phyloP scores from a whole-genome alignment of 805 yeast genomes.

The Yarrowia sp. region DNA sequence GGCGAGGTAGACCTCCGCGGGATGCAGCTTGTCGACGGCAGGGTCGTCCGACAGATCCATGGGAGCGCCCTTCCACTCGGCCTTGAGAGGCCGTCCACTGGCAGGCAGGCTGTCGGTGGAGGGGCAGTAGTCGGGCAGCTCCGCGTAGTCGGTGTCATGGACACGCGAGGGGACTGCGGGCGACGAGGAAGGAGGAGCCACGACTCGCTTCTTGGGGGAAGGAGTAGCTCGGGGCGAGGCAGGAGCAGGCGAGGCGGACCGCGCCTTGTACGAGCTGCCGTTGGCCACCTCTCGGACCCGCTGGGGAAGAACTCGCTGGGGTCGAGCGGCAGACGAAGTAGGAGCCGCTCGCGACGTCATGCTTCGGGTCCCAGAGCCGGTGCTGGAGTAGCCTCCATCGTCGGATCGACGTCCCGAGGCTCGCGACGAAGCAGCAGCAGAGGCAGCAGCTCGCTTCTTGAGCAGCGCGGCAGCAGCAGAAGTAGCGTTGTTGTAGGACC shows the following conservation, averaged over 20 bases:
- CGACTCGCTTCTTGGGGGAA: constrained; percentile 24
- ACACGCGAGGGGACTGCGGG: constrained; percentile 39
- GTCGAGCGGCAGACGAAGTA: not conserved
- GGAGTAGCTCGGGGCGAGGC: constrained; percentile 9
- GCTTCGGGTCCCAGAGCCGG: not conserved
- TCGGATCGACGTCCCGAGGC: not conserved
- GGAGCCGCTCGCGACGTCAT: not conserved
- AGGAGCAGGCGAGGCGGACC: constrained; percentile 9
- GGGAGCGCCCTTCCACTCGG: constrained; percentile 98
- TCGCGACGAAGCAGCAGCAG: not conserved
- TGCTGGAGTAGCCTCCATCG: constrained; percentile 6
- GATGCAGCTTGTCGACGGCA: constrained; percentile 67
- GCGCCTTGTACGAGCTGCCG: not conserved
- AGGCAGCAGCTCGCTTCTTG: not conserved
- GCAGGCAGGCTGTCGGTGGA: constrained; percentile 60
- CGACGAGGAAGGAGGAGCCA: constrained; percentile 42
- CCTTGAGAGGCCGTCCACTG: constrained; percentile 61
- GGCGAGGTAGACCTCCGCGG: constrained; percentile 85
- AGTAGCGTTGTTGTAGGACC: constrained; percentile 20
- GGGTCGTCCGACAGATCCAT: constrained; percentile 86
- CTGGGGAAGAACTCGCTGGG: constrained; percentile 12
- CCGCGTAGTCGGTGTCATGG: constrained; percentile 40
- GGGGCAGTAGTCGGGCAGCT: constrained; percentile 80
- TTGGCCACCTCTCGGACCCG: constrained; percentile 21
- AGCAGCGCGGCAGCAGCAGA: constrained; percentile 17